phyloP scores from a whole-genome alignment of 805 yeast species.

The Yamadazyma olivae region DNA sequence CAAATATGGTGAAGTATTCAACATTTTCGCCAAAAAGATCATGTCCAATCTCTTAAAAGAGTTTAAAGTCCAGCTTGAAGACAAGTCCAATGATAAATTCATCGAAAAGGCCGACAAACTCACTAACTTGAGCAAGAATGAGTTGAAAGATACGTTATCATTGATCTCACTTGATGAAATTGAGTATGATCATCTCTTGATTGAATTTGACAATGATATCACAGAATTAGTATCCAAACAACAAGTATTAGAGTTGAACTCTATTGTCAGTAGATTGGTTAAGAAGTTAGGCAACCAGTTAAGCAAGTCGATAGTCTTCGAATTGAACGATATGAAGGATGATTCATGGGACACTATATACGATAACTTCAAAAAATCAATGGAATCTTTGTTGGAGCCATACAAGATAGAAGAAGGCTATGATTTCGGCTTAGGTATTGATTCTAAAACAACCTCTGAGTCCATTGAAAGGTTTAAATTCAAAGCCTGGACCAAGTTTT shows the following conservation, averaged over 20 bases:
- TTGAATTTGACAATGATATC: constrained; percentile 32
- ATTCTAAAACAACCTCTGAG: constrained; percentile 36
- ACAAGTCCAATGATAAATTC: constrained; percentile 13
- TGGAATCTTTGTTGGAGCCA: constrained; percentile 9
- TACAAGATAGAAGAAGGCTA: constrained; percentile 22
- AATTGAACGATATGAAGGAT: constrained; percentile 47
- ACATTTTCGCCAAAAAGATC: constrained; percentile 18
- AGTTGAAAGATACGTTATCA: constrained; percentile 13
- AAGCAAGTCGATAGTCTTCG: constrained; percentile 48
- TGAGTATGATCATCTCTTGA: constrained; percentile 18
- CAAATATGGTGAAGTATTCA: constrained; percentile 37
- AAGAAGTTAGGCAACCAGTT: constrained; percentile 47
- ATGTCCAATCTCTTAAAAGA: constrained; percentile 12
- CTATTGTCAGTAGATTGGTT: constrained; percentile 31
- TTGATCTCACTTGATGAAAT: constrained; percentile 28
- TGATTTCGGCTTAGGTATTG: constrained; percentile 69
- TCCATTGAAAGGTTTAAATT: constrained; percentile 45
- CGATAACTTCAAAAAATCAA: constrained; percentile 33
- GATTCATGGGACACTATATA: constrained; percentile 63
- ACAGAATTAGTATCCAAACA: constrained; percentile 36
- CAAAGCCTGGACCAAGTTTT: constrained; percentile 65
- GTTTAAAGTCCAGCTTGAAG: constrained; percentile 11
- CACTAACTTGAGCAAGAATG: constrained; percentile 3
- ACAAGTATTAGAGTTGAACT: constrained; percentile 31
- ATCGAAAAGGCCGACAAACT: constrained; percentile 12